Percentiles rank a stretch among this genome's conserved stretches.
phyloP scores from a whole-genome alignment of 164 flowering plant genomes.

The Dillenia turbinata region DNA sequence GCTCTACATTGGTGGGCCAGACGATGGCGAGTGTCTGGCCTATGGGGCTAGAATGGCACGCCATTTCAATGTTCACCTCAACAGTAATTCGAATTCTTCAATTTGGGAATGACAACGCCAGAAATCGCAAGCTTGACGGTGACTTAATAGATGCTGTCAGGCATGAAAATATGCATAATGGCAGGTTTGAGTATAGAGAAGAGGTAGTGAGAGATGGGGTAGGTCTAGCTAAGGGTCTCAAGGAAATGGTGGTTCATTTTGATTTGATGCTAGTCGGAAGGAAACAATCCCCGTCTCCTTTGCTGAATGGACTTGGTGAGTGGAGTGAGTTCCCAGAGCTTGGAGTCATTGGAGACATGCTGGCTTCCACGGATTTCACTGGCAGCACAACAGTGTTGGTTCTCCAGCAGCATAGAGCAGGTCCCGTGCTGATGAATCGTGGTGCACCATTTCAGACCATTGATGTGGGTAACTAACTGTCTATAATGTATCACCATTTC shows the following conservation, averaged over 20 bases:
- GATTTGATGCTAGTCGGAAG: constrained; percentile 48
- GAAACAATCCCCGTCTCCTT: constrained; percentile 19
- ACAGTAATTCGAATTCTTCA: constrained; percentile 28
- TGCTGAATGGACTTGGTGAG: constrained; percentile 20
- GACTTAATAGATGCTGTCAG: constrained; percentile 20
- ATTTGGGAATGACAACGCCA: constrained; percentile 1
- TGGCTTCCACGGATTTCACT: constrained; percentile 26
- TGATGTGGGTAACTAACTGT: no score
- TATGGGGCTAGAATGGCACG: constrained; percentile 41
- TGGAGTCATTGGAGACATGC: constrained; percentile 39
- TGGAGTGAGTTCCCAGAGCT: constrained; percentile 51
- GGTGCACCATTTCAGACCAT: no score
- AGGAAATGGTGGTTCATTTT: constrained; percentile 8
- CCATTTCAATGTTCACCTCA: constrained; percentile 22
- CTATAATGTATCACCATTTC: no score
- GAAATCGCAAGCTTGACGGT: constrained; percentile 21
- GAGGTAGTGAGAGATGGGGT: constrained; percentile 33
- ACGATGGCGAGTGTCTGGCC: constrained; percentile 43
- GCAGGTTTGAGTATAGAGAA: constrained; percentile 26
- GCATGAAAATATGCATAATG: constrained; percentile 11
- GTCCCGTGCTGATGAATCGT: no score
- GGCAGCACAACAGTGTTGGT: constrained; percentile 30
- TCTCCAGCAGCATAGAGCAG: constrained; percentile 30
- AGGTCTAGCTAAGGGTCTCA: constrained; percentile 11
- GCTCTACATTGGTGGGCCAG: constrained; percentile 47